These are phyloP conservation scores for Diaporthe longicolla DNA, from an alignment of 2,329 filamentous ascomycete genomes.

Conservation along the genomic window DNA sequence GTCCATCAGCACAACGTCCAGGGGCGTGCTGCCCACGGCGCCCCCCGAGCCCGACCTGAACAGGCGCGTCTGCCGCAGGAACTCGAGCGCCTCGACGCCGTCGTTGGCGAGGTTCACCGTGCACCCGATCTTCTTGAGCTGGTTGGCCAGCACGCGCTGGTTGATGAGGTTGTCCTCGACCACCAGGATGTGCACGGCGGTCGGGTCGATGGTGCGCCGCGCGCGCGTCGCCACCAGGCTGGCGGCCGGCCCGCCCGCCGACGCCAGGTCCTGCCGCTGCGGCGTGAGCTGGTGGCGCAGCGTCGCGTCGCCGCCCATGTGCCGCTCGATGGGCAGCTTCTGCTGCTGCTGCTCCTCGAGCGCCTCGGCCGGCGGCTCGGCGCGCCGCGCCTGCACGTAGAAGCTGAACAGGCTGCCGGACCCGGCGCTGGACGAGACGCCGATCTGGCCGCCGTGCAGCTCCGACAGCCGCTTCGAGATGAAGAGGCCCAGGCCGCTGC, in stretches of 20 bases:
- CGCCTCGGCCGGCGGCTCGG: slow-evolving; percentile 42
- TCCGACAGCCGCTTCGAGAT: slow-evolving; percentile 75
- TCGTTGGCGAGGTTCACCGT: slow-evolving; percentile 73
- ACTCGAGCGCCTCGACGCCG: slow-evolving; percentile 69
- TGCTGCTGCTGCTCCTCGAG: neutral
- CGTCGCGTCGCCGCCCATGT: slow-evolving; percentile 42
- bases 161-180: slow-evolving; percentile 80
- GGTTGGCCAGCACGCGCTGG: slow-evolving; percentile 76
- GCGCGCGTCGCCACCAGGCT: slow-evolving; percentile 46
- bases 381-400: slow-evolving; percentile 70
- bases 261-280: slow-evolving; percentile 48
- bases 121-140: slow-evolving; percentile 71
- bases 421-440: slow-evolving; percentile 70
- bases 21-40: slow-evolving; percentile 30
- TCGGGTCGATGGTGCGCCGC: slow-evolving; percentile 53
- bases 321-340: slow-evolving; percentile 43
- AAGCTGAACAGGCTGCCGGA: slow-evolving; percentile 74
- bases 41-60: slow-evolving; percentile 39
- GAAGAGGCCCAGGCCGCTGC: slow-evolving; percentile 74
- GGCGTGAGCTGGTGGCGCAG: slow-evolving; percentile 44
- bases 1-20: slow-evolving; percentile 62
- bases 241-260: slow-evolving; percentile 41
- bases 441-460: slow-evolving; percentile 75
- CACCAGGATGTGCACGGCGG: slow-evolving; percentile 69
- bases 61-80: slow-evolving; percentile 53